Evolutionary conservation across 345 rosid genomes (phyloP), one percentile per base, ranked within the genome.

Genomic region (Aegle marmelos): DNA sequence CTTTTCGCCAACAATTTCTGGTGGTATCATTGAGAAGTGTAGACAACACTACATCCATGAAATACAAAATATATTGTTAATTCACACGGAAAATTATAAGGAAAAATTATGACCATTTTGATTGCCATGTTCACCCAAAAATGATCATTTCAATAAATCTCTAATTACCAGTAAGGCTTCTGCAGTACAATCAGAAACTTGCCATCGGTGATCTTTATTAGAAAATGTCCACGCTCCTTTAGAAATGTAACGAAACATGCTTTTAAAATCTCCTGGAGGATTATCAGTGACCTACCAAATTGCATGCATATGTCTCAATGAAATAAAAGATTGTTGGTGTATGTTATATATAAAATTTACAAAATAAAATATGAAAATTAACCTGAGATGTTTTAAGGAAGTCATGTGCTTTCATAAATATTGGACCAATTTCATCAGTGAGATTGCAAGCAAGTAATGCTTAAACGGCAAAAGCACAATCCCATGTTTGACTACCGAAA

Each of bases 371-470:
- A 17, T 6, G 6, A 16, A 2, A 69, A 6, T 4, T 34, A 81
- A 92, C 93, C 91, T 93, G 97, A 57, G 94, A 92, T 27, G 79
- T 75, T 72, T 92, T 95, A 27, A 95, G 61, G 80, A 92, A 92
- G 67, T 90, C 93, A 71, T 95, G 94, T 75, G 90, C 98, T 81
- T 74, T 93, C 84, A 70, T 85, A 24, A 95, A 83, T 36, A 90
- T 86, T 7, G 90, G 82, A 50, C 87, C 86, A 34, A 87, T 73
- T 81, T 91, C 98, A 10, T 86, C 80, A 0, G 31, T 76, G 28
- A 92, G 83, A 70, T 88, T 85, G 70, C 85, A 76, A 16, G 98
- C 87, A 75, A 92, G 75, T 70, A 95, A 70, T 27, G 96, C 97
- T 83, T 93, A 98, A 76, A 92, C 75, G 0, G 93, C 86, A 45